Evolutionary conservation across 768 basidiomycete genomes (phyloP).

Genomic region (Boletus barrowsii): DNA sequence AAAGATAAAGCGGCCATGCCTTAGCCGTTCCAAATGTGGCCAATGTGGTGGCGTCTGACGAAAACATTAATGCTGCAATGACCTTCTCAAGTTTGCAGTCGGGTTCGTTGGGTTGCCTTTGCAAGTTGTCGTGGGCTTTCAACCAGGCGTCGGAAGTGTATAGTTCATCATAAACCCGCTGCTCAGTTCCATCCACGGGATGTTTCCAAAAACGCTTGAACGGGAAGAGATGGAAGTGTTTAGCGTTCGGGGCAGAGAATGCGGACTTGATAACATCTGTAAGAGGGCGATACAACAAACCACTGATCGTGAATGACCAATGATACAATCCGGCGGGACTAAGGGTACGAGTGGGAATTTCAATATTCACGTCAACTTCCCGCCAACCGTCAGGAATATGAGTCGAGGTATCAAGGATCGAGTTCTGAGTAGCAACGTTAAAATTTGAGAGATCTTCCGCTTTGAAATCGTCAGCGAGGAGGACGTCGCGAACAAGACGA

Average conservation of each 20-base stretch:
- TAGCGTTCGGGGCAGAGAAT: not conserved
- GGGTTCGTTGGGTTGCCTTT: not conserved
- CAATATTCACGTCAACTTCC: not conserved
- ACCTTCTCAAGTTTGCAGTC: not conserved
- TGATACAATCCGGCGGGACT: not conserved
- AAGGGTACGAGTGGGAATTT: not conserved
- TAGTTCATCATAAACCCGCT: not conserved
- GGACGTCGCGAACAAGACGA: not conserved
- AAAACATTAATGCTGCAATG: not conserved
- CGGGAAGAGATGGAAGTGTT: not conserved
- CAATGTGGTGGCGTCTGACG: not conserved
- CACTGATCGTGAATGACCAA: not conserved
- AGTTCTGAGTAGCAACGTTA: not conserved
- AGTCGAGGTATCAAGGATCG: not conserved
- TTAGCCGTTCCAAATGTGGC: not conserved
- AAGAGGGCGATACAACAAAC: not conserved
- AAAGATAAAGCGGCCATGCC: not conserved
- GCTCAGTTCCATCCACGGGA: not conserved
- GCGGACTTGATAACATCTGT: not conserved
- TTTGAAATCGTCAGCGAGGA: not conserved
- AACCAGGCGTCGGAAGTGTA: not conserved
- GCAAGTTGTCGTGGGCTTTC: not conserved
- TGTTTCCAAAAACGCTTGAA: not conserved
- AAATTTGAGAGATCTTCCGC: not conserved
- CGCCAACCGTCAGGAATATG: not conserved